Base-by-base conservation (phyloP, 768 basidiomycete genomes). In the Tylopilus vinaceipallidus region DNA sequence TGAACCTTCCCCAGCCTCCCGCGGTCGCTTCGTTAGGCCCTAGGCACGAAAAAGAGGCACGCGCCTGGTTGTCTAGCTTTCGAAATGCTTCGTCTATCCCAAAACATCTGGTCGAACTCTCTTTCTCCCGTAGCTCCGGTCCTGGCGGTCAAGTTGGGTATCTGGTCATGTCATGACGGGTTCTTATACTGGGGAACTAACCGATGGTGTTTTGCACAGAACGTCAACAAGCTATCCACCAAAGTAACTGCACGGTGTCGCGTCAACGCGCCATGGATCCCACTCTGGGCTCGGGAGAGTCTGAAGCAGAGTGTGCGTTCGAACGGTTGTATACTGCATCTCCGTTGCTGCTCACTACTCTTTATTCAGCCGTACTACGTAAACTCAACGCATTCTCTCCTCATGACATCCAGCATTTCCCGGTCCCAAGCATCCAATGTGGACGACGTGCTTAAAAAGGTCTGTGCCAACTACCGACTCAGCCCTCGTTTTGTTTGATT, bases 161-260 rank as follows among this genome's bases (percentile, higher is more conserved):
- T 45, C 34, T 23, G 9, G 29, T 56, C 41, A 6, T n/a, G 24
- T 16, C 26, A 23, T 16, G 16, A 44, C 20, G 12, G 10, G 26
- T 5, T 24, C 10, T 12, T 9, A 16, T n/a, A 37, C 27, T 30
- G 6, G 14, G 12, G 30, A 16, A 6, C 20, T 24, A 8, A 10
- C 42, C 13, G 22, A 41, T 50, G 34, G 61, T 33, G 16, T 40
- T 19, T 24, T 27, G 24, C 34, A n/a, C 57, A 91, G 88, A 89
- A 92, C 56, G 90, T 92, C 33, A 92, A 92, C 62, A 92, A 91
- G 70, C 79, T 91, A n/a, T 91, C 88, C 50, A 91, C 90, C 13
- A 91, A 91, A 63, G 86, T 80, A 0, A 84, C 81, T 0, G 57
- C 86, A 14, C 75, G 84, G 35, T 88, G 85, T 57, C 65, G 74